These are phyloP conservation scores for Scutellaria galericulata DNA, from an alignment of 257 asterid genomes.

Conservation along the genomic window DNA sequence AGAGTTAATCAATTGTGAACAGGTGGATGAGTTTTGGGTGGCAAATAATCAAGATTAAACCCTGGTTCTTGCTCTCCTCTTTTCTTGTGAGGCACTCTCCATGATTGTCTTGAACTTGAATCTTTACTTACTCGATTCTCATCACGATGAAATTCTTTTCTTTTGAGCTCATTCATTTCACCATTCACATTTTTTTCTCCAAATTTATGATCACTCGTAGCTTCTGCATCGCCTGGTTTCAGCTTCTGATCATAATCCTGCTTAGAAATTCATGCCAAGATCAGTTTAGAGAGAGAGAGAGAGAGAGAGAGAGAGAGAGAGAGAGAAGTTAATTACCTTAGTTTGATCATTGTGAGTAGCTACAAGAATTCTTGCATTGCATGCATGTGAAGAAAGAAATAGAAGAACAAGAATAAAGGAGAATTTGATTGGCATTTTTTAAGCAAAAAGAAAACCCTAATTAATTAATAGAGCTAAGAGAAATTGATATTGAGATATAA, in stretches of 20 bases:
- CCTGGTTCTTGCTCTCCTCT: constrained; percentile 57
- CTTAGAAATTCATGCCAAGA: not conserved
- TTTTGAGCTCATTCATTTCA: not conserved
- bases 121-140: not conserved
- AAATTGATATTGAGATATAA: too few relatives aligned
- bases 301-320: not conserved
- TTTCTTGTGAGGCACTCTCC: constrained; percentile 54
- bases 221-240: constrained; percentile 33
- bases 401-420: constrained; percentile 44
- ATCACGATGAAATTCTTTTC: not conserved
- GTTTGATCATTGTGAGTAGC: constrained; percentile 11
- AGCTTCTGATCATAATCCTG: constrained; percentile 43
- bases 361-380: constrained; percentile 57
- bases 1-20: constrained; percentile 34
- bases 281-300: constrained; percentile 9
- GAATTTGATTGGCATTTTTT: constrained; percentile 46
- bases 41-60: constrained; percentile 71
- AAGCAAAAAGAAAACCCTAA: too few relatives aligned
- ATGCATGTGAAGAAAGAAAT: constrained; percentile 46
- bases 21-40: constrained; percentile 79
- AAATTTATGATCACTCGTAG: not conserved
- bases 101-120: not conserved
- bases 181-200: constrained; percentile 18
- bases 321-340: constrained; percentile 35
- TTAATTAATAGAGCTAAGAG: too few relatives aligned